phyloP scores from a whole-genome alignment of 768 basidiomycete genomes.

The Tricholoma terreum region DNA sequence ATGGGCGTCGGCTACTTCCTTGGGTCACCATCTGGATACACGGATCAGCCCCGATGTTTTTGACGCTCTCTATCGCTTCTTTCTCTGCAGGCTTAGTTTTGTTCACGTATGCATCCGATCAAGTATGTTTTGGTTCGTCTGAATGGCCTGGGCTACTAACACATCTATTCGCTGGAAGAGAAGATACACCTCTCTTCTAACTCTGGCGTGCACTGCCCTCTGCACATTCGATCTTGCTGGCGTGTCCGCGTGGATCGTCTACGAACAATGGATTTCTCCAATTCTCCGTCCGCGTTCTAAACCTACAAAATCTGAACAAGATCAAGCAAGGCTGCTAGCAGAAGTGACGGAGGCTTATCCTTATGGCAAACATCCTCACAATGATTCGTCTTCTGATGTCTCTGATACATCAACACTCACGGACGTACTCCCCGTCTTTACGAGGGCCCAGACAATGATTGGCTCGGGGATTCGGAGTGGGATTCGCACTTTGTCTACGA shows the following conservation, averaged over 20 bases:
- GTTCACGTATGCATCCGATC: slow-evolving; percentile 7
- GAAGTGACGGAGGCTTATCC: neutral
- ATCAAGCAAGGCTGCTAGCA: neutral
- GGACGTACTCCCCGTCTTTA: neutral
- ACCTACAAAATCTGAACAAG: neutral
- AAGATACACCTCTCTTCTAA: slow-evolving; percentile 2
- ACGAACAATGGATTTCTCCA: slow-evolving; percentile 6
- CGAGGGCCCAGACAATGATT: neutral
- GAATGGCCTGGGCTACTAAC: neutral
- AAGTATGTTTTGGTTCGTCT: neutral
- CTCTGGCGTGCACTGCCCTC: slow-evolving; percentile 5
- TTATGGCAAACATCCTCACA: too few relatives aligned
- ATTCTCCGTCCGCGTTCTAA: neutral
- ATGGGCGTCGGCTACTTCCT: slow-evolving; percentile 3
- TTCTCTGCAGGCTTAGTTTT: slow-evolving; percentile 8
- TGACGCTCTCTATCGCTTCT: slow-evolving; percentile 6
- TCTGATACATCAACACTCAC: too few relatives aligned
- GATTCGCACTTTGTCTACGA: neutral
- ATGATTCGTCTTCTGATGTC: too few relatives aligned
- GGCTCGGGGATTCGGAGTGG: neutral
- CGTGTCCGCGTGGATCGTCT: slow-evolving; percentile 4
- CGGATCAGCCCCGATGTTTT: slow-evolving; percentile 6
- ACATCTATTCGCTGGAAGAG: too few relatives aligned
- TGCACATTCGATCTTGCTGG: slow-evolving; percentile 5
- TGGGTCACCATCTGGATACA: slow-evolving; percentile 10